phyloP scores from a whole-genome alignment of 1,284 basidiomycete genomes.

The Malassezia brasiliensis region DNA sequence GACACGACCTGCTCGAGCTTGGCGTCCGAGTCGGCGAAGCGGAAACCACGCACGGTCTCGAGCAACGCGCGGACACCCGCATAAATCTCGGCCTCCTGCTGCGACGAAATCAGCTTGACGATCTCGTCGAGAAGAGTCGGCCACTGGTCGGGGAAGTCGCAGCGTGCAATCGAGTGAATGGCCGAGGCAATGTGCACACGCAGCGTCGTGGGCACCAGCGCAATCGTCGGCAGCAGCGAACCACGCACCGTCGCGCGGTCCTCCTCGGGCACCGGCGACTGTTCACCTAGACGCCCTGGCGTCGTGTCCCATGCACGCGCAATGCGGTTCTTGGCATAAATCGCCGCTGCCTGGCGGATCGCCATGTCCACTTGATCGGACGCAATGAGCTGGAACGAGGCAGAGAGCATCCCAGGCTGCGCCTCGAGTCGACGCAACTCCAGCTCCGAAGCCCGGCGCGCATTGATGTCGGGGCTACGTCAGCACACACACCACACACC shows the following conservation, averaged over 20 bases:
- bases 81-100: slow-evolving; percentile 27
- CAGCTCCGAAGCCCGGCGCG: slow-evolving; percentile 41
- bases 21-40: slow-evolving; percentile 34
- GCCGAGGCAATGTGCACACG: slow-evolving; percentile 36
- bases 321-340: slow-evolving; percentile 45
- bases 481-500: neutral
- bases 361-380: slow-evolving; percentile 28
- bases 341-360: slow-evolving; percentile 39
- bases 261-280: slow-evolving; percentile 21
- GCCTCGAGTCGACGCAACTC: slow-evolving; percentile 41
- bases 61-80: slow-evolving; percentile 40
- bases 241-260: slow-evolving; percentile 32
- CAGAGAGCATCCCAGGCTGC: slow-evolving; percentile 41
- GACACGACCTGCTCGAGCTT: slow-evolving; percentile 37
- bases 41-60: slow-evolving; percentile 38
- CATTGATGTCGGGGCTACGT: slow-evolving; percentile 34
- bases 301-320: slow-evolving; percentile 33
- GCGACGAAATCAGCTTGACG: slow-evolving; percentile 27
- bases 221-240: slow-evolving; percentile 30
- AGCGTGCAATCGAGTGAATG: slow-evolving; percentile 29
- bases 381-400: slow-evolving; percentile 36
- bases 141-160: slow-evolving; percentile 41
- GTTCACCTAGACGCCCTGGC: slow-evolving; percentile 13
- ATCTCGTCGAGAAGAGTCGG: slow-evolving; percentile 39
- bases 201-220: slow-evolving; percentile 25